Conservation (phyloP, 2,329 filamentous ascomycete genomes). For the Colletotrichum abscissum region DNA sequence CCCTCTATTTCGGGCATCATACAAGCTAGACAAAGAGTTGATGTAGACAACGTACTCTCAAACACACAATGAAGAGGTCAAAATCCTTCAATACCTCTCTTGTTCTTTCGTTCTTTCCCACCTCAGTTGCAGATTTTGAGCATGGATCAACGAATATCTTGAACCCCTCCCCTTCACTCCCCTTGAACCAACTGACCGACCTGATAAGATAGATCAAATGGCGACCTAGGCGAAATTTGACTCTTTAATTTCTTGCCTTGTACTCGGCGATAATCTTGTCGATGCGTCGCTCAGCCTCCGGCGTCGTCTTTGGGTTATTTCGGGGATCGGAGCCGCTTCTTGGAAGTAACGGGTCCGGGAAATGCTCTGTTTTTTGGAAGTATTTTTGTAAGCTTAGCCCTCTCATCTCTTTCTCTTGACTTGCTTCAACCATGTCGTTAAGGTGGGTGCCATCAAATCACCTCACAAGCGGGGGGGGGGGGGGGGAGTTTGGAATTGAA, state of each 20-base stretch:
- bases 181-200: background rate
- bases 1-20: no score
- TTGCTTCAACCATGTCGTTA: background rate
- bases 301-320: constrained; percentile 52
- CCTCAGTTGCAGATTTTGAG: background rate
- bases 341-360: constrained; percentile 59
- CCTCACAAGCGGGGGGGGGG: no score
- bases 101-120: background rate
- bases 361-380: constrained; percentile 45
- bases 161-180: background rate
- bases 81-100: background rate
- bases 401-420: background rate
- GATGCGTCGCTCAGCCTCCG: constrained; percentile 54
- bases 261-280: constrained; percentile 44
- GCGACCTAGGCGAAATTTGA: background rate
- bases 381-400: background rate
- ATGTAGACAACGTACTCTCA: background rate
- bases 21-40: background rate
- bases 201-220: background rate
- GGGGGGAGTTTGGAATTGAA: background rate
- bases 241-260: background rate
- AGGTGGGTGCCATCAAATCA: background rate
- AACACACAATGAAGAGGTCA: background rate
- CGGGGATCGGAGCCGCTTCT: constrained; percentile 46
- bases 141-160: background rate